These are phyloP conservation scores for Pythium chondricola DNA, from an alignment of 352 stramenopile species.

Conservation along the genomic window DNA sequence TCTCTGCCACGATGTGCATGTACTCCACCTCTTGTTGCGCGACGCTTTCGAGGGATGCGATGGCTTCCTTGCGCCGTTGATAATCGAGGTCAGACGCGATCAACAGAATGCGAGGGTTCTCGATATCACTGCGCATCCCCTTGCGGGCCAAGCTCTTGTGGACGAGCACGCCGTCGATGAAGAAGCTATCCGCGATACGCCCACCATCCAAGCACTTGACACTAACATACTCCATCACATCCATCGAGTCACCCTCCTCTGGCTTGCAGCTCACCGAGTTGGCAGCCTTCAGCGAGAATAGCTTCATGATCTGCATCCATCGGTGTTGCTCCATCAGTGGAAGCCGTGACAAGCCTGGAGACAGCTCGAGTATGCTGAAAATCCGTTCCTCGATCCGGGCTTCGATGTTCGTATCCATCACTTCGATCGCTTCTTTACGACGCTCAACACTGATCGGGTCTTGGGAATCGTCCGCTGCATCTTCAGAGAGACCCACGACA, in stretches of 20 bases:
- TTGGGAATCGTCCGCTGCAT: conserved; percentile 47
- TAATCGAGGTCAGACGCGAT: conserved; percentile 82
- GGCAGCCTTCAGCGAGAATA: conserved; percentile 61
- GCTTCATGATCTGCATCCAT: conserved; percentile 82
- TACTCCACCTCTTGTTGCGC: conserved; percentile 84
- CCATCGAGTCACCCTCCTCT: conserved; percentile 63
- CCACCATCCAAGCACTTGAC: conserved; percentile 78
- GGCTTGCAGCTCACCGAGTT: conserved; percentile 58
- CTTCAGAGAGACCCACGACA: conserved; percentile 53
- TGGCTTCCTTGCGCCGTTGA: conserved; percentile 77
- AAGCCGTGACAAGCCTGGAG: conserved; percentile 41
- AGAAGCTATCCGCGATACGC: conserved; percentile 75
- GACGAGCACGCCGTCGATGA: conserved; percentile 85
- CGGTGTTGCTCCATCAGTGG: conserved; percentile 65
- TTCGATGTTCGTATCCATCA: conserved; percentile 62
- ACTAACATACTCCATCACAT: conserved; percentile 84
- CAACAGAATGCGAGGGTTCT: conserved; percentile 75
- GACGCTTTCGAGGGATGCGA: conserved; percentile 79
- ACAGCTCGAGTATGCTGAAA: conserved; percentile 57
- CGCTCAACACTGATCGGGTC: conserved; percentile 34
- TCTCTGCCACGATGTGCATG: conserved; percentile 87
- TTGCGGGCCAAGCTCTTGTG: conserved; percentile 82
- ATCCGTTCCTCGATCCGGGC: conserved; percentile 68
- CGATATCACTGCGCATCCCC: conserved; percentile 74
- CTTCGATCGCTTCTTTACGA: conserved; percentile 34